These are phyloP conservation scores for Naganishia albida DNA, from an alignment of 1,284 basidiomycete species.

Conservation along the genomic window DNA sequence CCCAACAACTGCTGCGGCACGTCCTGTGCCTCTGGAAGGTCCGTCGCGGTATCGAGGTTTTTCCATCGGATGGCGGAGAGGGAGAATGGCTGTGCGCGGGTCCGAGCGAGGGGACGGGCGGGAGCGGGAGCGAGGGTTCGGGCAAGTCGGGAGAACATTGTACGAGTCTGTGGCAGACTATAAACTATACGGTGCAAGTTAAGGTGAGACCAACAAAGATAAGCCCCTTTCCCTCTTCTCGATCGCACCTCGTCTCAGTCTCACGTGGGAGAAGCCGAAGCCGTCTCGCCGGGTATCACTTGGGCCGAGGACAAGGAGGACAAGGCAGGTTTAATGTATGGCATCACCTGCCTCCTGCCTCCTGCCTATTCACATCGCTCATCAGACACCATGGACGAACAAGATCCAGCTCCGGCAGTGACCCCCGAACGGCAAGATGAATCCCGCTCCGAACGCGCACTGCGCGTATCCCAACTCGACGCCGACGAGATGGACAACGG, in stretches of 20 bases:
- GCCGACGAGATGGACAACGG: conserved; percentile 90
- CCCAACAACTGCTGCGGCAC: conserved; percentile 28
- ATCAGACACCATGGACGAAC: too few relatives aligned
- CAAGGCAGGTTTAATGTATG: too few relatives aligned
- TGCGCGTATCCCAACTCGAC: conserved; percentile 89
- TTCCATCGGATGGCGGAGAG: conserved; percentile 4
- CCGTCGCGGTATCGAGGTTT: background rate
- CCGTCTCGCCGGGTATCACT: too few relatives aligned
- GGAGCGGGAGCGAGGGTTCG: background rate
- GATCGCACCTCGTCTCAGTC: too few relatives aligned
- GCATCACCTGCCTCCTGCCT: too few relatives aligned
- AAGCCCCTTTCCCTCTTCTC: background rate
- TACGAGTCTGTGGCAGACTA: background rate
- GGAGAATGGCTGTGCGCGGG: conserved; percentile 1
- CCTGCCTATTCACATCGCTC: too few relatives aligned
- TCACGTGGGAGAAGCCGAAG: too few relatives aligned
- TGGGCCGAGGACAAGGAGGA: too few relatives aligned
- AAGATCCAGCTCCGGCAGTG: too few relatives aligned
- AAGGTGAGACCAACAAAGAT: too few relatives aligned
- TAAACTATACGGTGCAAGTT: background rate
- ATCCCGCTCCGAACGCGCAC: conserved; percentile 53
- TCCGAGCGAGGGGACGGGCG: background rate
- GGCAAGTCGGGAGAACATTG: background rate
- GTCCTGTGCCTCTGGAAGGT: conserved; percentile 22
- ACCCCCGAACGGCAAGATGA: background rate